Evolutionary conservation across 495 filamentous ascomycete genomes (phyloP).

Genomic region (Trichocladium uniseriatum): DNA sequence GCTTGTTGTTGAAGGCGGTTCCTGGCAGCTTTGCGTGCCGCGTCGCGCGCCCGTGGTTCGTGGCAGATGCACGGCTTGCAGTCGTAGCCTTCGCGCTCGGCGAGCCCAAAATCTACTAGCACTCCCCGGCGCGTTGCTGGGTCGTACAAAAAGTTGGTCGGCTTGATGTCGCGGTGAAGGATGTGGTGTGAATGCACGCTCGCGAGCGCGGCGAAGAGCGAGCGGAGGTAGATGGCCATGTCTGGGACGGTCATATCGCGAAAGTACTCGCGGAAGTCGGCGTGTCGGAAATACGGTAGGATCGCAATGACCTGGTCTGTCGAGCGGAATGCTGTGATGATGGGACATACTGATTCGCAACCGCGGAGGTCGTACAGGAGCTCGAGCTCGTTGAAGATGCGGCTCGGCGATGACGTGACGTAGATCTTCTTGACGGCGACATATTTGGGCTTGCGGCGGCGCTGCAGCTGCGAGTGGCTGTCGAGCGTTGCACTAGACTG

Average conservation of each 20-base stretch:
- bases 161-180: constrained; percentile 95
- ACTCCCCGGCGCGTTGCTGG: constrained; percentile 72
- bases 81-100: constrained; percentile 73
- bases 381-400: constrained; percentile 95
- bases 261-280: constrained; percentile 94
- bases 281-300: constrained; percentile 89
- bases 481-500: constrained; percentile 21
- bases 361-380: constrained; percentile 83
- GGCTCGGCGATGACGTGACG: constrained; percentile 83
- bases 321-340: constrained; percentile 91
- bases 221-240: constrained; percentile 80
- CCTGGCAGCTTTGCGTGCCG: constrained; percentile 19
- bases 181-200: constrained; percentile 77
- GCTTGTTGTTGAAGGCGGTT: too few relatives aligned
- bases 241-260: constrained; percentile 74
- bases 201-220: constrained; percentile 73
- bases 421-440: constrained; percentile 99
- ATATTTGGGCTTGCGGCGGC: constrained; percentile 52
- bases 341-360: constrained; percentile 75
- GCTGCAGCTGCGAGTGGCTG: constrained; percentile 13
- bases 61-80: constrained; percentile 63
- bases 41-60: constrained; percentile 29
- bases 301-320: constrained; percentile 93
- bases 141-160: constrained; percentile 98
- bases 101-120: constrained; percentile 91